phyloP scores from a whole-genome alignment of 345 rosid genomes.

The Lepidium sativum region DNA sequence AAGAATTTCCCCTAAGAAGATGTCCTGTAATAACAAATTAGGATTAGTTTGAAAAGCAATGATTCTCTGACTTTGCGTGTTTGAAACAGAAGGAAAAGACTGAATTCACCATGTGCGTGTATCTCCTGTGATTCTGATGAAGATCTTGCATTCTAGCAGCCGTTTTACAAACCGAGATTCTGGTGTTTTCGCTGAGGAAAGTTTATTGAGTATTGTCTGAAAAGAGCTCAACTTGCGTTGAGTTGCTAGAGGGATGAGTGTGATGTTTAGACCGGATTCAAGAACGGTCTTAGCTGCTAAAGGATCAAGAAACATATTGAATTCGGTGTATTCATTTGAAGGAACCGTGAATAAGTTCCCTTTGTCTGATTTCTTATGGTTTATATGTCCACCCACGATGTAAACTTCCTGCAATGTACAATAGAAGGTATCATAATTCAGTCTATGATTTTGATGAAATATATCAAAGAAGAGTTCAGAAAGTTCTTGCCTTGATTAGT shows the following conservation, averaged over 20 bases:
- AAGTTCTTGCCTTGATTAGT: slow-evolving; percentile 44
- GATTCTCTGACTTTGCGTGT: background rate
- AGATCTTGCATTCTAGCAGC: slow-evolving; percentile 39
- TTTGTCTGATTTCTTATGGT: slow-evolving; percentile 21
- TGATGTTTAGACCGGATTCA: slow-evolving; percentile 50
- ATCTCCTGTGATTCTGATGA: slow-evolving; percentile 44
- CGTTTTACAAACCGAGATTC: slow-evolving; percentile 47
- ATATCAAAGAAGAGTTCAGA: background rate
- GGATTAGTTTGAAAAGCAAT: background rate
- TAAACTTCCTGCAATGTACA: slow-evolving; percentile 49
- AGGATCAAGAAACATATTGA: slow-evolving; percentile 89
- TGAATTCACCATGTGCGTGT: slow-evolving; percentile 49
- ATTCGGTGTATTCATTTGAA: slow-evolving; percentile 53
- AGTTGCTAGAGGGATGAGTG: slow-evolving; percentile 55
- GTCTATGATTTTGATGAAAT: background rate
- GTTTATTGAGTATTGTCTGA: slow-evolving; percentile 24
- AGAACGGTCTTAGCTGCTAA: slow-evolving; percentile 68
- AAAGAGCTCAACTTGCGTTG: slow-evolving; percentile 51
- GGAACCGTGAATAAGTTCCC: slow-evolving; percentile 53
- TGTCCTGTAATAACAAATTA: slow-evolving; percentile 39
- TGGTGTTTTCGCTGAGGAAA: slow-evolving; percentile 33
- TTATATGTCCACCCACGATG: slow-evolving; percentile 80
- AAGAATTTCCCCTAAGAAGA: slow-evolving; percentile 70
- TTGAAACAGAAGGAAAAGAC: background rate
- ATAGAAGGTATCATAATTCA: background rate